Base-by-base conservation (phyloP, 2,329 filamentous ascomycete species). In the Pyrenochaeta sp. region DNA sequence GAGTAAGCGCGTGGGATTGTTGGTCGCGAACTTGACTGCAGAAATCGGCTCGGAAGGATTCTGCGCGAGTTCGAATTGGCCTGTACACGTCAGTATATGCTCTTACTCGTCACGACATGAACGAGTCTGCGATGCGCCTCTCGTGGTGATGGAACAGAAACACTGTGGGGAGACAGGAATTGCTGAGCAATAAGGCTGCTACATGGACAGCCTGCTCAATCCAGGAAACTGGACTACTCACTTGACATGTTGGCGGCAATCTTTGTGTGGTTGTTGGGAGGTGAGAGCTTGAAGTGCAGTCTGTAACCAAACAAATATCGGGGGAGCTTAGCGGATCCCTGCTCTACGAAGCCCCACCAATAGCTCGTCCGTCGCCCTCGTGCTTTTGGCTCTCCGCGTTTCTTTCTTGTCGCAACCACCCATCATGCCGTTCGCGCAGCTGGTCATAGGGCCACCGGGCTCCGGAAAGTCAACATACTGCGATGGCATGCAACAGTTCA, bases 401-500 rank as follows among this genome's bases (percentile, higher is more conserved):
- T 30, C 34, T 34, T 10, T 23, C 13, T 27, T 15, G n/a, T n/a
- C 15, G 20, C 31, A 41, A 35, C 41, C n/a, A 30, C n/a, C 22
- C 32, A 62, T 30, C 31, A 82, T 82, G 79, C 80, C 80, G 5
- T 83, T 83, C 46, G 79, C 77, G n/a, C 89, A 96, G 75, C 85
- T 96, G 29, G 85, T 96, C 24, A 85, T 96, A 61, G 94, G 94
- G n/a, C 93, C 92, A 57, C 94, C 94, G 6, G 94, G 94, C 63
- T 86, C 91, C 20, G 94, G 94, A 49, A 99, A 99, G 77, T 96
- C 91, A 55, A 99, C 94, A 6, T 96, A 96, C 71, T 97, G 93
- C 78, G 90, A 97, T 84, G 94, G 94, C 68, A 96, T 99, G 89
- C 90, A 96, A 67, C 94, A 99, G 75, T 99, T 99, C 76, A 88